Evolutionary conservation across 1,139 yeast species (phyloP).

Genomic region (Wickerhamomyces sp.): DNA sequence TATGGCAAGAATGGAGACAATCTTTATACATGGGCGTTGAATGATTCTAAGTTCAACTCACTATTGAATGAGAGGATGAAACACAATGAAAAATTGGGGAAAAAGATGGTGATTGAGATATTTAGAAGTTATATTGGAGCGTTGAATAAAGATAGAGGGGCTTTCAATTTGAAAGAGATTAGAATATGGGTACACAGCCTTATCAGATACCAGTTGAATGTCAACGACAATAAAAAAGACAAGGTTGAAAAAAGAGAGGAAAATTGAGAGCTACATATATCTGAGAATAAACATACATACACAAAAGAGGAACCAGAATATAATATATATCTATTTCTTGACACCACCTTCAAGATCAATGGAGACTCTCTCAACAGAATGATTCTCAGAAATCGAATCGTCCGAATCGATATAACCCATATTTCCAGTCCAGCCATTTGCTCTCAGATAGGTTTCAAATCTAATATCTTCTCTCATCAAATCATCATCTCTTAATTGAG

Average conservation of each 20-base stretch:
- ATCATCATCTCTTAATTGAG: slow-evolving; percentile 64
- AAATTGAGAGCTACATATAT: too few relatives aligned
- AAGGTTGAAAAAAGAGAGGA: too few relatives aligned
- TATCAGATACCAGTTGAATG: background rate
- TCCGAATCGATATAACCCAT: slow-evolving; percentile 37
- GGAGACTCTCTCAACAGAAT: slow-evolving; percentile 1
- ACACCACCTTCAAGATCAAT: background rate
- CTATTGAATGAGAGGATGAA: background rate
- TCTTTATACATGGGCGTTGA: background rate
- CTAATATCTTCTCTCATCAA: slow-evolving; percentile 59
- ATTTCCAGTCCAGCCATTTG: slow-evolving; percentile 63
- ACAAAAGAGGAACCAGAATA: background rate
- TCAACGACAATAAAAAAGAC: background rate
- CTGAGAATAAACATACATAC: background rate
- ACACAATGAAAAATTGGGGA: background rate
- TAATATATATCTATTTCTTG: background rate
- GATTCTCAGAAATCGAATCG: slow-evolving; percentile 4
- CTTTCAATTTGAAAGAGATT: background rate
- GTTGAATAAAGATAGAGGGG: background rate
- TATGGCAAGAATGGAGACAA: background rate
- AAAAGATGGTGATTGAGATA: background rate
- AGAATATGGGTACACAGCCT: background rate
- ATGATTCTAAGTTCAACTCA: background rate
- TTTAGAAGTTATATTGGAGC: background rate
- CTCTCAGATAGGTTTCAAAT: slow-evolving; percentile 55